Evolutionary conservation across 257 asterid species (phyloP).

Genomic region (Osmanthus fragrans): DNA sequence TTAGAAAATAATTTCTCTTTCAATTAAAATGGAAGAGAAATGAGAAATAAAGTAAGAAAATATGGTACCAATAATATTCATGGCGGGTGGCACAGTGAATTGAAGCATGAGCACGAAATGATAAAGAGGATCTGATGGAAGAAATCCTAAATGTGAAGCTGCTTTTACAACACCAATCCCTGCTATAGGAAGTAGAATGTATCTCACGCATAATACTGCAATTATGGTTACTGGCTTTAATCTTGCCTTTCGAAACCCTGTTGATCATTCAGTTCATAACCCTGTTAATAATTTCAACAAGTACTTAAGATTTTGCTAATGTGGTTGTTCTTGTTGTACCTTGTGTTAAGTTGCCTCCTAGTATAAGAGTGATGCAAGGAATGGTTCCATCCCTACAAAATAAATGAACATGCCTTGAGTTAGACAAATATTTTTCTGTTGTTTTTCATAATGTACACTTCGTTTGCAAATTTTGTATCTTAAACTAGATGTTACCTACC

Average conservation of each 20-base stretch:
- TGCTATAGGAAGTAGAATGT: slow-evolving; percentile 56
- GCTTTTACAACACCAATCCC: slow-evolving; percentile 70
- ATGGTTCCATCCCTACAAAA: slow-evolving; percentile 71
- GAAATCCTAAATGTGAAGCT: slow-evolving; percentile 67
- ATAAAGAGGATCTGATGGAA: slow-evolving; percentile 79
- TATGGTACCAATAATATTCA: slow-evolving; percentile 63
- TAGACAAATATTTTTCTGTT: neutral
- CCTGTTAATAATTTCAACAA: neutral
- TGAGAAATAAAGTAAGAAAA: neutral
- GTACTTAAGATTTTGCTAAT: slow-evolving; percentile 10
- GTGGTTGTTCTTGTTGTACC: slow-evolving; percentile 39
- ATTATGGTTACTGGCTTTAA: slow-evolving; percentile 39
- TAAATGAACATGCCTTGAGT: neutral
- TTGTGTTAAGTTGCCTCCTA: slow-evolving; percentile 86
- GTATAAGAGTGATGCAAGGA: slow-evolving; percentile 84
- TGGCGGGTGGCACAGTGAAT: slow-evolving; percentile 88
- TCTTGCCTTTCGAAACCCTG: slow-evolving; percentile 64
- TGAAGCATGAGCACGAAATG: slow-evolving; percentile 83
- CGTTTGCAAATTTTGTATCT: neutral
- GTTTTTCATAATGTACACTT: too few species aligned
- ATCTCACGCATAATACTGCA: slow-evolving; percentile 63
- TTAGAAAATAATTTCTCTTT: neutral
- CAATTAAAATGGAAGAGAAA: neutral
- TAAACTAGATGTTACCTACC: slow-evolving; percentile 41
- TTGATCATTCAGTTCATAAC: slow-evolving; percentile 31